phyloP scores from a whole-genome alignment of 2,329 filamentous ascomycete genomes.

The Sarocladium brachiariae region DNA sequence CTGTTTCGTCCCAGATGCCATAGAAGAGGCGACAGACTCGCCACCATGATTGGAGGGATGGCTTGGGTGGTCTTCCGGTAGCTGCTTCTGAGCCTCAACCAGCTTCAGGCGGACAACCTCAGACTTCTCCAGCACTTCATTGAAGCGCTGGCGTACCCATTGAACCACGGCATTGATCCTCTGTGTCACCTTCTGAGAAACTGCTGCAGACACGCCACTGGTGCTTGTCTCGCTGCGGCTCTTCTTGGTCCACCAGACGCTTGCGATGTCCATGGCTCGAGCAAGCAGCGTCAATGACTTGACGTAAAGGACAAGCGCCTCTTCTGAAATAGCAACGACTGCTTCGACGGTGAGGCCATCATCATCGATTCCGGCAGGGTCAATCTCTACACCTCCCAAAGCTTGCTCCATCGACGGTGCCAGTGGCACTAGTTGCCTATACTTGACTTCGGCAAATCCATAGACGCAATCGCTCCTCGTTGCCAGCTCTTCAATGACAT shows the following conservation, averaged over 20 bases:
- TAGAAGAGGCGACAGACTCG: slow-evolving; percentile 48
- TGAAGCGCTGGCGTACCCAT: slow-evolving; percentile 91
- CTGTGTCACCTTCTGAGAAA: slow-evolving; percentile 47
- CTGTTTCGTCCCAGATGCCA: slow-evolving; percentile 63
- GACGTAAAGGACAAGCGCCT: slow-evolving; percentile 91
- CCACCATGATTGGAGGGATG: slow-evolving; percentile 72
- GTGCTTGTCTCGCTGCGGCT: slow-evolving; percentile 52
- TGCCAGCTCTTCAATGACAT: slow-evolving; percentile 83
- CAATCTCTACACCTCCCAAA: slow-evolving; percentile 54
- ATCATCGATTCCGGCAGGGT: slow-evolving; percentile 50
- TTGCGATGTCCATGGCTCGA: slow-evolving; percentile 92
- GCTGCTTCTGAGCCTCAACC: slow-evolving; percentile 73
- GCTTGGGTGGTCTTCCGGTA: slow-evolving; percentile 78
- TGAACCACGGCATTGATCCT: slow-evolving; percentile 92
- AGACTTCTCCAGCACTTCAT: slow-evolving; percentile 93
- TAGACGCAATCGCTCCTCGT: slow-evolving; percentile 94
- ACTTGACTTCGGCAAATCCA: slow-evolving; percentile 97
- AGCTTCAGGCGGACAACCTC: slow-evolving; percentile 88
- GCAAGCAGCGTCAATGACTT: slow-evolving; percentile 86
- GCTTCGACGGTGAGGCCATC: slow-evolving; percentile 81
- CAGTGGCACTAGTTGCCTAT: slow-evolving; percentile 88
- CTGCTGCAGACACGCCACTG: slow-evolving; percentile 30
- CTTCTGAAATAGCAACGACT: slow-evolving; percentile 79
- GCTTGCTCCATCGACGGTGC: slow-evolving; percentile 71
- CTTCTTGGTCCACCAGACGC: slow-evolving; percentile 82